A percentile compares a stretch with the other conserved stretches of the same genome.
phyloP scores from a whole-genome alignment of 495 filamentous ascomycete species.

The Rhypophila decipiens region DNA sequence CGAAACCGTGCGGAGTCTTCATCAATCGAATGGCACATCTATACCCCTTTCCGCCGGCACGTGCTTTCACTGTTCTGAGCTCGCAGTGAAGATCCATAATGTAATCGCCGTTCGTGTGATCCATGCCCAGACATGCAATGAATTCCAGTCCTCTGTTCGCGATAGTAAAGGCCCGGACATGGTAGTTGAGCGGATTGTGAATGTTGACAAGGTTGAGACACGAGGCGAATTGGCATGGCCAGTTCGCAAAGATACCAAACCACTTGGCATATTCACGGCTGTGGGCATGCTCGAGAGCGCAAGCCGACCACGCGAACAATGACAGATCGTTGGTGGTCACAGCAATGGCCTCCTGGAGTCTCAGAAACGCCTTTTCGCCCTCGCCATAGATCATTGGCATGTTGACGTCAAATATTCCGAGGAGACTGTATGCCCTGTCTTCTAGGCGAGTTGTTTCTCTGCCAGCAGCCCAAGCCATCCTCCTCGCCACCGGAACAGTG shows the following conservation, averaged over 20 bases:
- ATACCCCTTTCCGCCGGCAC: not conserved
- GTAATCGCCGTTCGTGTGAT: not conserved
- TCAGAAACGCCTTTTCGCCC: constrained; percentile 20
- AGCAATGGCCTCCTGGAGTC: constrained; percentile 25
- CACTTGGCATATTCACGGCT: not conserved
- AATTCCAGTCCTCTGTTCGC: constrained; percentile 1
- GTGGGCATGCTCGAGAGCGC: not conserved
- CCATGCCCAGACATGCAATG: not conserved
- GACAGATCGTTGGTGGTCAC: constrained; percentile 15
- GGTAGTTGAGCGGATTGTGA: not conserved
- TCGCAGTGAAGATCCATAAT: not conserved
- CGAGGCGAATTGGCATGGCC: not conserved
- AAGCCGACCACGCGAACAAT: constrained; percentile 24
- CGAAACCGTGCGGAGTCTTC: constrained; percentile 2
- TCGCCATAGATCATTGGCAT: constrained; percentile 33
- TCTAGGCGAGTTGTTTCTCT: constrained; percentile 24
- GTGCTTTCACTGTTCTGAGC: not conserved
- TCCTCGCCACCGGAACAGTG: constrained; percentile 4
- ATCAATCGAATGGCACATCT: not conserved
- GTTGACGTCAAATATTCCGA: constrained; percentile 27
- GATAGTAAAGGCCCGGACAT: not conserved
- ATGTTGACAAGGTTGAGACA: not conserved
- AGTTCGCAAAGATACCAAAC: too few relatives aligned
- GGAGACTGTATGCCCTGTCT: constrained; percentile 30
- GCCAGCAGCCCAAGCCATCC: constrained; percentile 27